phyloP scores from a whole-genome alignment of 2,329 filamentous ascomycete genomes.

The Didymella pinodella region DNA sequence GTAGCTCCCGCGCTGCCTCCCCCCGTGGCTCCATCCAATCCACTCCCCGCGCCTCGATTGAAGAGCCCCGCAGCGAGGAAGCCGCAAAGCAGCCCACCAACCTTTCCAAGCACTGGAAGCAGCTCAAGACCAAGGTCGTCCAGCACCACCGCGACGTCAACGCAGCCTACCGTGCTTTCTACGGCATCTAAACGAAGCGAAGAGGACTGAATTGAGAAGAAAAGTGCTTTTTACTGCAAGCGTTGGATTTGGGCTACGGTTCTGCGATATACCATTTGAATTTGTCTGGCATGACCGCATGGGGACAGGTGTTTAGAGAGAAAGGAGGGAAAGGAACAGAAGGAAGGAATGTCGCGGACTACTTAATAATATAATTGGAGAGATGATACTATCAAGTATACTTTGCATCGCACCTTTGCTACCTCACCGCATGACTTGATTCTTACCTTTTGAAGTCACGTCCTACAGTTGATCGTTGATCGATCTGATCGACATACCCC shows the following conservation, averaged over 20 bases:
- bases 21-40: slow-evolving; percentile 20
- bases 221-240: slow-evolving; percentile 20
- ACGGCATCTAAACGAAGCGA: slow-evolving; percentile 16
- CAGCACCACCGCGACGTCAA: slow-evolving; percentile 44
- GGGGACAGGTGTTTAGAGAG: slow-evolving; percentile 5
- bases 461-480: neutral
- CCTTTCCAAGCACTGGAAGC: slow-evolving; percentile 37
- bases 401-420: slow-evolving; percentile 2
- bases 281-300: slow-evolving; percentile 14
- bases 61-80: slow-evolving; percentile 25
- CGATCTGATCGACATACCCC: slow-evolving; percentile 11
- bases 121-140: slow-evolving; percentile 39
- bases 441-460: slow-evolving; percentile 12
- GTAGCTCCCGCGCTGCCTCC: slow-evolving; percentile 13
- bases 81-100: slow-evolving; percentile 25
- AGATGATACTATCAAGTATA: slow-evolving; percentile 18
- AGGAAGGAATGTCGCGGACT: slow-evolving; percentile 8
- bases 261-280: slow-evolving; percentile 25
- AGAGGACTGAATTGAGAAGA: slow-evolving; percentile 4
- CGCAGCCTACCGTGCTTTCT: slow-evolving; percentile 30
- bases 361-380: slow-evolving; percentile 21
- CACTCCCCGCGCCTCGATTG: slow-evolving; percentile 27
- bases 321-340: neutral
- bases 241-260: slow-evolving; percentile 23
- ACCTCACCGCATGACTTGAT: neutral